A percentile compares a stretch with the other conserved stretches of the same genome.
phyloP scores from a whole-genome alignment of 306 rosid genomes.

The Erythrophleum fordii region DNA sequence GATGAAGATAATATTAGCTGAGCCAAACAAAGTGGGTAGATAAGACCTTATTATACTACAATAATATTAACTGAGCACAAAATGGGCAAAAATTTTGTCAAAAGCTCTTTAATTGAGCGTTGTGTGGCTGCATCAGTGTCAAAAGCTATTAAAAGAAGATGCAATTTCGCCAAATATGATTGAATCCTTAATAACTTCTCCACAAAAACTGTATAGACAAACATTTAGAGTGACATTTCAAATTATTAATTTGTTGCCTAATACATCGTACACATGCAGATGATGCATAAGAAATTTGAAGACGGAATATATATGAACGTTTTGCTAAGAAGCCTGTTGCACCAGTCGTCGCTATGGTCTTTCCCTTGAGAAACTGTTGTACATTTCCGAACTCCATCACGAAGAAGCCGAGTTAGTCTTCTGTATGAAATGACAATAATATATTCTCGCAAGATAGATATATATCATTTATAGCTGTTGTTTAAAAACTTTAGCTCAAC shows the following conservation, averaged over 20 bases:
- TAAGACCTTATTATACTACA: too few species aligned
- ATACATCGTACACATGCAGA: background rate
- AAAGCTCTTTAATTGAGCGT: too few species aligned
- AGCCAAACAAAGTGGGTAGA: too few species aligned
- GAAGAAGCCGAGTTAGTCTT: background rate
- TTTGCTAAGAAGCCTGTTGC: background rate
- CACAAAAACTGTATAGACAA: conserved; percentile 53
- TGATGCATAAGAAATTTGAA: background rate
- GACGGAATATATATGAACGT: background rate
- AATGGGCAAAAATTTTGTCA: too few species aligned
- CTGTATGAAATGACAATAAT: background rate
- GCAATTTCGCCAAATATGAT: conserved; percentile 61
- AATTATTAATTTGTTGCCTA: background rate
- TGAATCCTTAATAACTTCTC: conserved; percentile 71
- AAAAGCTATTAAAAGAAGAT: conserved; percentile 61
- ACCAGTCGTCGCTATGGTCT: background rate
- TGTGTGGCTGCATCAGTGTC: conserved; percentile 48
- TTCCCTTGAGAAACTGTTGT: background rate
- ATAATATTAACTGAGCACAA: too few species aligned
- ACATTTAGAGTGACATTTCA: background rate
- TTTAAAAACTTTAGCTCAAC: too few species aligned
- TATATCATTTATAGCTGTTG: too few species aligned
- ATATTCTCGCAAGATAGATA: background rate
- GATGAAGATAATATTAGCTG: too few species aligned
- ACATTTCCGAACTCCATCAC: background rate